Conservation (phyloP, 306 rosid species). For the Cicer pinnatifidum region DNA sequence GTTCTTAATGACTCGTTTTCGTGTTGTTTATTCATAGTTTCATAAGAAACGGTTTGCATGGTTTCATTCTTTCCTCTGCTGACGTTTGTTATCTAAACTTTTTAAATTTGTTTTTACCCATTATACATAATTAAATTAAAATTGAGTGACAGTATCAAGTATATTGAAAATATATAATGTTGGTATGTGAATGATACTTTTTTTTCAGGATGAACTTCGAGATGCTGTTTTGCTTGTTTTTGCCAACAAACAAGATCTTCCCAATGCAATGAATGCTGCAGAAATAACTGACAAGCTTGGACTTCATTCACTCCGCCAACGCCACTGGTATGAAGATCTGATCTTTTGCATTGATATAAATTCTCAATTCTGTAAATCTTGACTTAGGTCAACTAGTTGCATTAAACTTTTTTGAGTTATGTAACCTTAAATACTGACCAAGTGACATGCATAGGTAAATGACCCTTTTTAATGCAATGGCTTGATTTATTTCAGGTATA, state of each 20-base stretch:
- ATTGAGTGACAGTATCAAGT: background rate
- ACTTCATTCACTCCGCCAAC: conserved; percentile 95
- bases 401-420: conserved; percentile 7
- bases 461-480: conserved; percentile 40
- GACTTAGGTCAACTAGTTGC: conserved; percentile 12
- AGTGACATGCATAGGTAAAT: background rate
- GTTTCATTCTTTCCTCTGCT: background rate
- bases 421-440: background rate
- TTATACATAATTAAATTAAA: conserved; percentile 2
- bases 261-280: conserved; percentile 98
- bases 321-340: conserved; percentile 77
- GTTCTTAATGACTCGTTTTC: background rate
- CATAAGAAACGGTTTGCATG: background rate
- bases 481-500: conserved; percentile 73
- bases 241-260: conserved; percentile 99
- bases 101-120: background rate
- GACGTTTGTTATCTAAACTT: background rate
- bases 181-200: conserved; percentile 24
- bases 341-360: conserved; percentile 26
- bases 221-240: conserved; percentile 96
- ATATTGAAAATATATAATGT: conserved; percentile 2
- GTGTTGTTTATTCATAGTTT: conserved; percentile 1
- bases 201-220: conserved; percentile 87
- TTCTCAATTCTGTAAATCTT: conserved; percentile 15
- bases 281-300: conserved; percentile 98